phyloP scores from a whole-genome alignment of 2,329 filamentous ascomycete species.

The Aspergillus spinulosporus region DNA sequence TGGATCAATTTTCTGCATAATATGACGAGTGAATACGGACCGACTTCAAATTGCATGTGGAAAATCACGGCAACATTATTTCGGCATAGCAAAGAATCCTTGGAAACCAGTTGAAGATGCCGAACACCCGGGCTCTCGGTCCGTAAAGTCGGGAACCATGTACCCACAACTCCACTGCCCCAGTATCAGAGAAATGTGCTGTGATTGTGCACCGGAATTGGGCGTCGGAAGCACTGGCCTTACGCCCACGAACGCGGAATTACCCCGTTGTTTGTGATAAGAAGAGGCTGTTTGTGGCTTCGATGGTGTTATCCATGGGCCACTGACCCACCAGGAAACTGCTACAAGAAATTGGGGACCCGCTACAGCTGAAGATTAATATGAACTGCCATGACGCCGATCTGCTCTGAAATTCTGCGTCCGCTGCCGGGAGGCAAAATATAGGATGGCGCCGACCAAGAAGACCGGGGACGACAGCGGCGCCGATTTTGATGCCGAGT shows the following conservation, averaged over 20 bases:
- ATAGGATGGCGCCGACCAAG: background rate
- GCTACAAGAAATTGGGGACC: background rate
- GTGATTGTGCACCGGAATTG: conserved; percentile 1
- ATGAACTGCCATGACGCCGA: background rate
- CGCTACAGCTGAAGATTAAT: background rate
- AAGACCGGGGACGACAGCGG: conserved; percentile 8
- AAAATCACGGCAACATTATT: too few species aligned
- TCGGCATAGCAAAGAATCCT: too few species aligned
- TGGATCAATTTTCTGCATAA: too few species aligned
- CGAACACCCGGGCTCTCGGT: background rate
- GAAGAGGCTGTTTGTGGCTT: background rate
- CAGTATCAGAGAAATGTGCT: background rate
- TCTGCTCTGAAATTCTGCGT: background rate
- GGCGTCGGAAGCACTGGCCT: background rate
- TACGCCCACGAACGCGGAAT: conserved; percentile 3
- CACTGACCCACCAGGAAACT: conserved; percentile 3
- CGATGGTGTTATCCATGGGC: background rate
- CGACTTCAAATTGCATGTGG: too few species aligned
- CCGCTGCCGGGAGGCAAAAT: background rate
- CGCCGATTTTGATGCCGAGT: conserved; percentile 8
- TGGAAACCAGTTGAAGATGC: conserved; percentile 8
- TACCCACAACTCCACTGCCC: background rate
- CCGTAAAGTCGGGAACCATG: background rate
- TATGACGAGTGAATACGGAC: too few species aligned
- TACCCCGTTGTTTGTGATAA: background rate